Evolutionary conservation across 805 yeast species (phyloP), one percentile per base, ranked within the genome.

Genomic region (Zygosaccharomyces siamensis): DNA sequence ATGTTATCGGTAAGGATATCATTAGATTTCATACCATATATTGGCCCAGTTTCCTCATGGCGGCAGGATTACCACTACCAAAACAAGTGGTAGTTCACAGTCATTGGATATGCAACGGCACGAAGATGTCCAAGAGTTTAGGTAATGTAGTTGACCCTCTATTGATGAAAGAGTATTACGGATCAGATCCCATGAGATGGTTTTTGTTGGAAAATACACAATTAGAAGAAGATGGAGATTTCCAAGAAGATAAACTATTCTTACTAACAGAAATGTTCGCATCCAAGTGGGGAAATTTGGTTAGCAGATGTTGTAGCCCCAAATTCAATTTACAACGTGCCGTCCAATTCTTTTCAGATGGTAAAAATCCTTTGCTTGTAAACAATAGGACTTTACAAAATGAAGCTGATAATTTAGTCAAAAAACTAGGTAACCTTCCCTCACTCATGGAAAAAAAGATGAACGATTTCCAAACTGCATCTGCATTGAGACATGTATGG

Each of bases 81-180:
- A 69, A 75, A 37, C 83, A 81, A 49, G 78, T 93, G 3, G 75
- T 89, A 5, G 96, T 93, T 2, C 99, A 93, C 70, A 84, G 95
- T 5, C 99, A 93, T 66, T 93, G 98, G 98, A 72, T 90, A 20
- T 78, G 85, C 66, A 84, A 82, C 30, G 98, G 98, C 0, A 72
- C 80, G 39, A 93, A 93, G 63, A 93, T 93, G 99, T 86, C 96
- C 44, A 93, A 93, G 60, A 84, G 95, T 48, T 70, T 82, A 47
- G 97, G 97, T 0, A 93, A 93, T 62, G 97, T 92, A 7, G 95
- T 92, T 4, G 97, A 93, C 60, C 99, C 99, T 0, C 62, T 86
- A 16, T 77, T 71, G n/a, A 73, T 84, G 27, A 72, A 79, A 3
- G 72, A 77, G 0, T 64, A 73, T 37, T 87, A 85, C 58, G 96